Base-by-base conservation (phyloP, 129 eudicot genomes). In the Chrysanthemum makinoi region DNA sequence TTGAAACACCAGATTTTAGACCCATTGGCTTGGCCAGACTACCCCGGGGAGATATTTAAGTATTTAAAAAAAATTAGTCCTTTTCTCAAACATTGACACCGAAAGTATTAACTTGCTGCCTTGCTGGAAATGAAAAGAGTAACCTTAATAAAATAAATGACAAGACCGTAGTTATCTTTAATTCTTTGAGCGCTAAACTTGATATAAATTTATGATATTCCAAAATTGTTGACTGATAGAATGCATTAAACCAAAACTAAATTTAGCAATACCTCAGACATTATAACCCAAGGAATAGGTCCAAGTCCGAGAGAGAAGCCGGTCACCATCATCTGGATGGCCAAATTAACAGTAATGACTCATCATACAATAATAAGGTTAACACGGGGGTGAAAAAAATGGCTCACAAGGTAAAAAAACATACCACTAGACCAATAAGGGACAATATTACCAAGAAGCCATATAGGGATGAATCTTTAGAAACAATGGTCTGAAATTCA, bases 201-300 rank as follows among this genome's bases (percentile, higher is more conserved):
- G 46, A 39, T 39, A 1, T 39, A 39, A 6, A 39, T 6, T 39
- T 39, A 39, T 39, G 46, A 39, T 39, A 39, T 7, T 39, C 46
- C 46, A 39, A 39, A 39, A 39, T 7, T 0, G 46, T 39, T 6
- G 46, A 39, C 46, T 39, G 10, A 39, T 39, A 39, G 46, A 39
- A 39, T 39, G 46, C 46, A 6, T 39, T 39, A 39, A 39, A 39
- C 10, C 44, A 46, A 15, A 16, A 0, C 44, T 55, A 62, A 68
- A 68, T 51, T 60, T 24, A 65, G 2, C 54, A 72, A 62, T 91
- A 88, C 97, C 96, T 88, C 96, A 18, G 97, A 91, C 96, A 91
- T 91, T 80, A 88, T 91, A 52, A 91, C 49, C 97, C 97, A 91
- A 65, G 97, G 97, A 53, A 91, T 81, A 55, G 88, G 83, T 68